Conservation (phyloP, 2,329 filamentous ascomycete species). For the Hirsutella thompsonii region DNA sequence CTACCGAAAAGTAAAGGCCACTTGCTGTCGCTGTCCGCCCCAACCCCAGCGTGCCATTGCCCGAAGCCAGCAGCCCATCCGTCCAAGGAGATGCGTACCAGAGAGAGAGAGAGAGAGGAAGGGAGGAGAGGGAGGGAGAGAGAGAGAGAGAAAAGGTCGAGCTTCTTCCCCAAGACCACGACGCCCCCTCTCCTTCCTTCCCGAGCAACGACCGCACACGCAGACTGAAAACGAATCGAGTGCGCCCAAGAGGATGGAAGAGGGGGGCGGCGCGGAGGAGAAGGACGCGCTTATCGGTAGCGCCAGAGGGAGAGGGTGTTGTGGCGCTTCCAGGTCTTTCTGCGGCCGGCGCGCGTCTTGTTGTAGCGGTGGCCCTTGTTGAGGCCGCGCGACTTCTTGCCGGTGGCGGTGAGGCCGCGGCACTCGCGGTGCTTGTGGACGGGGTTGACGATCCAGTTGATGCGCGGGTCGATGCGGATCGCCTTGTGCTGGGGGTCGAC, state of each 20-base stretch:
- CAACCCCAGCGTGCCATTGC: conserved; percentile 4
- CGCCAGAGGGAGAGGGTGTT: conserved; percentile 99
- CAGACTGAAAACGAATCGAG: no score
- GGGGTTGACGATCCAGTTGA: conserved; percentile 99
- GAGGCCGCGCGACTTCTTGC: conserved; percentile 99
- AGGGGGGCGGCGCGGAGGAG: no score
- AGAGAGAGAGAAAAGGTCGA: not conserved
- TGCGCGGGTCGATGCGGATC: conserved; percentile 95
- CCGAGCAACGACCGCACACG: no score
- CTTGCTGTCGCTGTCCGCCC: conserved; percentile 2
- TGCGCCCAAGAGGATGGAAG: no score
- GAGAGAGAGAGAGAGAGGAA: not conserved
- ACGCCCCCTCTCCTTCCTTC: no score
- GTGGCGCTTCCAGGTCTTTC: conserved; percentile 99
- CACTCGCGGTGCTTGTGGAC: conserved; percentile 99
- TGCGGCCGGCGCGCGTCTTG: conserved; percentile 92
- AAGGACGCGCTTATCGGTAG: conserved; percentile 59
- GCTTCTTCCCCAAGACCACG: no score
- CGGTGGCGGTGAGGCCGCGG: conserved; percentile 92
- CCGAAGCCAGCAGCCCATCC: conserved; percentile 3
- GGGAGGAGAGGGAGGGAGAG: not conserved
- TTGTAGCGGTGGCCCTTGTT: conserved; percentile 99
- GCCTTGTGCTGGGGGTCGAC: conserved; percentile 99
- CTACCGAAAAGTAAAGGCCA: conserved; percentile 3
- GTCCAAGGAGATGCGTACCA: not conserved